These are phyloP conservation scores for Aspergillus sclerotialis DNA, from an alignment of 2,329 filamentous ascomycete genomes.

Conservation along the genomic window DNA sequence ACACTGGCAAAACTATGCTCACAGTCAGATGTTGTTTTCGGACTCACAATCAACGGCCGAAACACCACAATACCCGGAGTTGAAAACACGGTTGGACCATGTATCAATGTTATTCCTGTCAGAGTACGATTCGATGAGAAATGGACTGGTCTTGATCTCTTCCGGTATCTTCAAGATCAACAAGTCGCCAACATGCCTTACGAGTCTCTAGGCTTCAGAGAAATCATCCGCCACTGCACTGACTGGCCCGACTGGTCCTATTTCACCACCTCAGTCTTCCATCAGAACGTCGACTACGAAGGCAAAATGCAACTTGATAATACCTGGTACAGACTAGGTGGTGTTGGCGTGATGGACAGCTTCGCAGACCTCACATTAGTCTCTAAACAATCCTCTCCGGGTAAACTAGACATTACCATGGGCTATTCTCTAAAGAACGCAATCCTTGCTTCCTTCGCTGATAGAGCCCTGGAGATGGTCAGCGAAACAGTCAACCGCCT, in stretches of 20 bases:
- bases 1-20: slow-evolving; percentile 51
- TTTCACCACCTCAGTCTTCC: slow-evolving; percentile 36
- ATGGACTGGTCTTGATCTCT: slow-evolving; percentile 49
- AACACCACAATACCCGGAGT: slow-evolving; percentile 51
- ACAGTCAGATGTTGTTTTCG: slow-evolving; percentile 55
- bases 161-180: slow-evolving; percentile 50
- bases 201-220: slow-evolving; percentile 49
- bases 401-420: slow-evolving; percentile 28
- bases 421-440: slow-evolving; percentile 32
- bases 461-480: slow-evolving; percentile 33
- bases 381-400: slow-evolving; percentile 27
- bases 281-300: slow-evolving; percentile 31
- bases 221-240: slow-evolving; percentile 39
- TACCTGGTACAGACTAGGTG: slow-evolving; percentile 32
- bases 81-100: slow-evolving; percentile 56
- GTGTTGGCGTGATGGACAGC: slow-evolving; percentile 33
- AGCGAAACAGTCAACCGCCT: slow-evolving; percentile 32
- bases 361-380: slow-evolving; percentile 34
- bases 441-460: slow-evolving; percentile 25
- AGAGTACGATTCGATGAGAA: slow-evolving; percentile 48
- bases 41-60: slow-evolving; percentile 59
- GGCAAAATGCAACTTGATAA: slow-evolving; percentile 31
- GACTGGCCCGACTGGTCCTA: slow-evolving; percentile 36
- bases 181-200: slow-evolving; percentile 51
- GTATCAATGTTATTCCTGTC: slow-evolving; percentile 61